phyloP scores from a whole-genome alignment of 2,329 filamentous ascomycete species.

The Acarospora socialis region DNA sequence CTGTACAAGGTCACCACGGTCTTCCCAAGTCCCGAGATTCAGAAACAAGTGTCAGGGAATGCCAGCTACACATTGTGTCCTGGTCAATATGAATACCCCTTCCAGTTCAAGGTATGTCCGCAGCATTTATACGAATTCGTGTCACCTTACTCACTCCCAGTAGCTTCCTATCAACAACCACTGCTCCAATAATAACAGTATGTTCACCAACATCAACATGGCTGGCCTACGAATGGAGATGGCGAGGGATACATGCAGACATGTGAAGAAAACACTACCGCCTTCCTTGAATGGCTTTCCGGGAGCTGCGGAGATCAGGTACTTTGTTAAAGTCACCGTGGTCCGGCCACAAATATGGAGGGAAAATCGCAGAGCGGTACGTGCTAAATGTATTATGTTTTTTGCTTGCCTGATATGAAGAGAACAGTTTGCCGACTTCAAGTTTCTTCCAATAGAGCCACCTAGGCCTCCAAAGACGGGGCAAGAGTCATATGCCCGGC shows the following conservation, averaged over 20 bases:
- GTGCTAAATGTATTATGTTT: constrained; percentile 9
- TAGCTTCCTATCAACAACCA: constrained; percentile 38
- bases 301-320: constrained; percentile 75
- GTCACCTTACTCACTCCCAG: background rate
- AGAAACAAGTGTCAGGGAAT: constrained; percentile 22
- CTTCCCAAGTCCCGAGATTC: constrained; percentile 30
- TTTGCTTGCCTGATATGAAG: constrained; percentile 7
- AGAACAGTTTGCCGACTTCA: constrained; percentile 45
- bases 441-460: constrained; percentile 85
- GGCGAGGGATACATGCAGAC: constrained; percentile 34
- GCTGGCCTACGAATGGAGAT: constrained; percentile 31
- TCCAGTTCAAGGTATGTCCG: constrained; percentile 31
- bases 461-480: constrained; percentile 53
- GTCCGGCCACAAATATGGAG: constrained; percentile 79
- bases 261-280: constrained; percentile 76
- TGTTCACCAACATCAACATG: constrained; percentile 33
- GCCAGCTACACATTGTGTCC: constrained; percentile 30
- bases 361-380: constrained; percentile 59
- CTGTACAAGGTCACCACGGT: constrained; percentile 33
- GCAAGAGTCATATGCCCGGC: constrained; percentile 72
- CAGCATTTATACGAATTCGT: constrained; percentile 1
- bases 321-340: constrained; percentile 92
- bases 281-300: constrained; percentile 81
- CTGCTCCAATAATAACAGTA: constrained; percentile 29
- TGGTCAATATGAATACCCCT: constrained; percentile 35